A percentile compares a stretch with the other conserved stretches of the same genome.
These are phyloP conservation scores for Sarcodon aspratus DNA, from an alignment of 768 basidiomycete species.

Conservation along the genomic window DNA sequence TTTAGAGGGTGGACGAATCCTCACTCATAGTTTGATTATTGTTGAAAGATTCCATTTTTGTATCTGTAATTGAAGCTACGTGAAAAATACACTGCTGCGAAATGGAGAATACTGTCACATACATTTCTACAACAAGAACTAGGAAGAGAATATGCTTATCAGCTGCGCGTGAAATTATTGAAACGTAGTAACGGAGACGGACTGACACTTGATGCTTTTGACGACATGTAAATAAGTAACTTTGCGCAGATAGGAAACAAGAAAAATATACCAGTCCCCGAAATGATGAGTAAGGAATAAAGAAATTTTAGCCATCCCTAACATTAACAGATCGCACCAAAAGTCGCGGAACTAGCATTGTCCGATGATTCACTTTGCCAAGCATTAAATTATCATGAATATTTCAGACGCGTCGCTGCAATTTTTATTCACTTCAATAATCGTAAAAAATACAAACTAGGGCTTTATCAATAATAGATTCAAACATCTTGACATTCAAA, in stretches of 20 bases:
- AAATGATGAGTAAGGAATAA: background rate
- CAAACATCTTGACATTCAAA: background rate
- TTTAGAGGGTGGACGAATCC: background rate
- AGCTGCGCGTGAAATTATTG: no score
- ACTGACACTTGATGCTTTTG: no score
- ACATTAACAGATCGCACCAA: background rate
- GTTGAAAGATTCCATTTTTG: background rate
- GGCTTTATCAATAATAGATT: background rate
- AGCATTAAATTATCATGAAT: background rate
- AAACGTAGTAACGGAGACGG: no score
- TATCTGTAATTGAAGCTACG: background rate
- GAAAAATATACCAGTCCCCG: background rate
- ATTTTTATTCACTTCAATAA: background rate
- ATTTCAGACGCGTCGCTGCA: no score
- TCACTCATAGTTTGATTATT: background rate
- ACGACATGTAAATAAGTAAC: no score
- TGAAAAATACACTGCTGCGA: no score
- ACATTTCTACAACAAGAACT: no score
- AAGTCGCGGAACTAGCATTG: background rate
- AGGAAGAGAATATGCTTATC: no score
- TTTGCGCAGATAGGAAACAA: no score
- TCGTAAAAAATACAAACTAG: background rate
- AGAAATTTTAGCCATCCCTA: background rate
- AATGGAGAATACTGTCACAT: no score
- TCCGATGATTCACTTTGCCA: background rate